Base-by-base conservation (phyloP, 2,329 filamentous ascomycete species). In the Coniochaeta pulveracea region DNA sequence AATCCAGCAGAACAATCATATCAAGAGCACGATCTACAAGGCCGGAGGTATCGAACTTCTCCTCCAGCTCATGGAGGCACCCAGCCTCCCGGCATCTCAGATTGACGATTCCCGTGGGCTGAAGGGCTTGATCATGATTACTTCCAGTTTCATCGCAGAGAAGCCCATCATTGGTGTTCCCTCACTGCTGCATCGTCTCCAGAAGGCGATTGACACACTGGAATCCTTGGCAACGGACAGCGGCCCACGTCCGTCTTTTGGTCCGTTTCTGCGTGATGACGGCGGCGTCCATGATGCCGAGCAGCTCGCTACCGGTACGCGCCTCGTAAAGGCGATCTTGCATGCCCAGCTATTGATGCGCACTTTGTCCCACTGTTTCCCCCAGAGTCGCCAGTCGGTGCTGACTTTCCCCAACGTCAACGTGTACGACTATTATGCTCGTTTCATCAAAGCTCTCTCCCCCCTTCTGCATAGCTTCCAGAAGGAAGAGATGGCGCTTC, bases 21-120 rank as follows among this genome's bases (percentile, higher is more conserved):
- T n/a, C n/a, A n/a, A n/a, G n/a, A n/a, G n/a, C n/a, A n/a, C n/a
- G n/a, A n/a, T n/a, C n/a, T n/a, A n/a, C 48, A 80, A 82, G 35
- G 70, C 72, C 32, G 85, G 86, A 37, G 91, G 85, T 6, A 76
- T 89, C 16, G 85, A 95, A 52, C 67, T 81, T 33, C 65, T 96
- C 14, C 65, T 98, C 34, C 85, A 95, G 49, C 74, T 95, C 35
- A 80, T 80, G 25, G 84, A 82, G 34, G 73, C 88, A 19, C 81
- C 85, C 5, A 88, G 85, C 51, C 66, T 96, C 29, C 76, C 85
- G 1, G 76, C 77, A n/a, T n/a, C n/a, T n/a, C n/a, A n/a, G n/a
- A n/a, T n/a, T n/a, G n/a, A n/a, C n/a, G n/a, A n/a, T n/a, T n/a
- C n/a, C n/a, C n/a, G n/a, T n/a, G n/a, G n/a, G n/a, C n/a, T n/a